Conservation (phyloP, 1,284 basidiomycete genomes). For the Phenoliferia sp. region DNA sequence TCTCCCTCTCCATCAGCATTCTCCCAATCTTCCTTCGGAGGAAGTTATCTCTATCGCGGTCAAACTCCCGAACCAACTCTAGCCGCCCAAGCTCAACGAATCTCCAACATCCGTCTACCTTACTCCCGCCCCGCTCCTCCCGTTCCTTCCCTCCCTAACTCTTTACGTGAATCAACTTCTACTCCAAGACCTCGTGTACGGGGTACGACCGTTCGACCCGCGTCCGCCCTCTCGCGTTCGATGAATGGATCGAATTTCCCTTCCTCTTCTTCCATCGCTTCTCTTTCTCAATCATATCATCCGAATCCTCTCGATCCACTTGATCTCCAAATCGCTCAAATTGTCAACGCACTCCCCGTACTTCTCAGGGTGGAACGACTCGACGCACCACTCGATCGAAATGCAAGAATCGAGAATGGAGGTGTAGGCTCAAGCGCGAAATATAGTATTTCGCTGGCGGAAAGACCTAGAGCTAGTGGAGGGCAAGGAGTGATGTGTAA, state of each 20-base stretch:
- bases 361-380: slow-evolving; percentile 64
- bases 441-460: slow-evolving; percentile 56
- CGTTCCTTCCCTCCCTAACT: not conserved
- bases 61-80: slow-evolving; percentile 28
- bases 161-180: not conserved
- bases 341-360: slow-evolving; percentile 66
- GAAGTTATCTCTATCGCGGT: not conserved
- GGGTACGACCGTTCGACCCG: slow-evolving; percentile 1
- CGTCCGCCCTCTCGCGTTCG: slow-evolving; percentile 8
- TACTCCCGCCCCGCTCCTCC: slow-evolving; percentile 16
- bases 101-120: slow-evolving; percentile 9
- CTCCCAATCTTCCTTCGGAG: slow-evolving; percentile 1
- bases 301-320: slow-evolving; percentile 72
- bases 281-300: slow-evolving; percentile 58
- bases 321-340: slow-evolving; percentile 66
- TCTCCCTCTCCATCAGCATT: slow-evolving; percentile 6
- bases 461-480: slow-evolving; percentile 55
- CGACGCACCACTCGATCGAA: slow-evolving; percentile 63
- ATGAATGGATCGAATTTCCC: not conserved
- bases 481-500: slow-evolving; percentile 68
- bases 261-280: slow-evolving; percentile 43
- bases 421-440: slow-evolving; percentile 57
- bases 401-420: slow-evolving; percentile 62
- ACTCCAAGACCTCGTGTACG: slow-evolving; percentile 1
- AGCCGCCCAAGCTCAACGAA: slow-evolving; percentile 14